Base-by-base conservation (phyloP, 2,329 filamentous ascomycete species). In the Ophiosphaerella korrae region DNA sequence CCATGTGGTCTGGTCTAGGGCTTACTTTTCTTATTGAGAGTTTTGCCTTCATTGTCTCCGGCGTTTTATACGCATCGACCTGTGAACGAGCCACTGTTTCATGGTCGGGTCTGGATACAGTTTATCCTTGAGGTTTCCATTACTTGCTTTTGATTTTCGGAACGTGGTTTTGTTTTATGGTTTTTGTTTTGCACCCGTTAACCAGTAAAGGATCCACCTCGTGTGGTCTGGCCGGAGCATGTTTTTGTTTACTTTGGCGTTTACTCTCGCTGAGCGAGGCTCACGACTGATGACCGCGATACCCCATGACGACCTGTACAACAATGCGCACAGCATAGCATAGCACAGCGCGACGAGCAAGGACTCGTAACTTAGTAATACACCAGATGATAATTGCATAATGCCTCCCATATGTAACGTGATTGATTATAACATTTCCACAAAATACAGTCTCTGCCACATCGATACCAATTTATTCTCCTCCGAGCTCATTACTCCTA, bases 201-300 rank as follows among this genome's bases (percentile, higher is more conserved):
- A 21, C 5, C 18, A 21, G 18, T 21, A 21, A 21, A 21, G 18
- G 18, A 21, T 21, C 18, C 18, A 21, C 18, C 18, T 21, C 18
- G 3, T 4, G 18, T 21, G 18, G 18, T 21, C 18, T 21, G 18
- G 18, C 5, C 18, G 18, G 14, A 11, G 5, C 12, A 24, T 38
- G 36, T 9, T 21, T 24, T 35, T 42, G 18, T 50, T 48, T 33
- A 24, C n/a, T 34, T n/a, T 45, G 45, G 46, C 40, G 47, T 51
- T 43, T 33, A 53, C 48, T 16, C 38, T 56, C 55, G 37, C 41
- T 57, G 23, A 9, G 42, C 46, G 40, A 54, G 43, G 50, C 16
- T 53, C 26, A 56, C 36, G 50, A 47, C 24, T 48, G 23, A 57
- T 23, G 52, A 54, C 53, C 50, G 48, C 49, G 56, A 54, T 54